phyloP scores from a whole-genome alignment of 495 filamentous ascomycete species.

The Penicillium verhagenii region DNA sequence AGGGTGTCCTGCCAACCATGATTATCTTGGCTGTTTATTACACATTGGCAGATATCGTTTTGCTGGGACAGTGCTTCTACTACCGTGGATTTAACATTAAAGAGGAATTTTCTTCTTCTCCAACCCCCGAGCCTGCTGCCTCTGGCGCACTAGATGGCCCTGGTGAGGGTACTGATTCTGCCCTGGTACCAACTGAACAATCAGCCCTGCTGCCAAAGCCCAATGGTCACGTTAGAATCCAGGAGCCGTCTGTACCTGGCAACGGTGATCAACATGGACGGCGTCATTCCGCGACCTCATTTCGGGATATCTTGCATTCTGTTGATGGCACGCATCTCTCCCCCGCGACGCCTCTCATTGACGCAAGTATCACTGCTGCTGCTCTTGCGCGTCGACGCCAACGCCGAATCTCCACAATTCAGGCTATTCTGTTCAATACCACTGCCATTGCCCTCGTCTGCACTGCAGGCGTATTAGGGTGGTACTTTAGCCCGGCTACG shows the following conservation, averaged over 20 bases:
- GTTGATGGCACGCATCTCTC: conserved; percentile 70
- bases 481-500: conserved; percentile 63
- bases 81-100: conserved; percentile 79
- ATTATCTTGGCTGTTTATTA: conserved; percentile 94
- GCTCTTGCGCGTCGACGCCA: conserved; percentile 20
- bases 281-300: conserved; percentile 34
- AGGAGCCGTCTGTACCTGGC: conserved; percentile 5
- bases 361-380: conserved; percentile 13
- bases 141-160: conserved; percentile 12
- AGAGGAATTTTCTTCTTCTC: conserved; percentile 45
- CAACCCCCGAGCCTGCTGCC: conserved; percentile 14
- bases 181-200: conserved; percentile 29
- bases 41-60: conserved; percentile 86
- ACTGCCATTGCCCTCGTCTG: conserved; percentile 75
- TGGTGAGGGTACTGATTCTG: conserved; percentile 14
- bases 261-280: conserved; percentile 14
- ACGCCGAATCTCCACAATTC: conserved; percentile 45
- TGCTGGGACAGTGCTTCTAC: conserved; percentile 88
- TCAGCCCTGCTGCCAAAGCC: conserved; percentile 32
- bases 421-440: conserved; percentile 67
- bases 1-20: conserved; percentile 95
- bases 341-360: conserved; percentile 71
- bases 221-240: conserved; percentile 18
- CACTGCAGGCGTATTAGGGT: conserved; percentile 77
- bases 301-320: conserved; percentile 32